phyloP scores from a whole-genome alignment of 257 asterid genomes.

The Solanum pinnatisectum region DNA sequence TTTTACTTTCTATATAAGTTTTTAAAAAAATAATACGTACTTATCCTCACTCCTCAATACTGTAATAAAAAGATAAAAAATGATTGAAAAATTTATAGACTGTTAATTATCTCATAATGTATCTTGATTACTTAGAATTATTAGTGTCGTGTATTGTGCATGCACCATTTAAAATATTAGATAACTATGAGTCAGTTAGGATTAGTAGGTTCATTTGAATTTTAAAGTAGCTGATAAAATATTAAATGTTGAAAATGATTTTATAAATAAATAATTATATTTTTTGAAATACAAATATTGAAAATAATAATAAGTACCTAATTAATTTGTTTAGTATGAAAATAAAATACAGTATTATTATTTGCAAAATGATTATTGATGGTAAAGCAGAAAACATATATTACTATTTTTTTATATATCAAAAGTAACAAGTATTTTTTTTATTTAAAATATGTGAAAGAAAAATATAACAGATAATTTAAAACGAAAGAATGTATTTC shows the following conservation, averaged over 20 bases:
- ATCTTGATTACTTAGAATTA: background rate
- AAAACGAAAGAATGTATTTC: too few relatives aligned
- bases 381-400: background rate
- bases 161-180: background rate
- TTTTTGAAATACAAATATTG: too few relatives aligned
- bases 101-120: background rate
- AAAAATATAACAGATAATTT: too few relatives aligned
- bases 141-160: background rate
- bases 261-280: background rate
- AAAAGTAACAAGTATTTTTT: too few relatives aligned
- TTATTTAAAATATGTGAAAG: too few relatives aligned
- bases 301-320: too few relatives aligned
- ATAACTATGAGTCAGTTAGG: background rate
- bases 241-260: background rate
- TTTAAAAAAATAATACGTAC: background rate
- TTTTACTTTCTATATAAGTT: background rate
- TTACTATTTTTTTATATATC: too few relatives aligned
- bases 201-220: background rate
- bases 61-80: background rate
- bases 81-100: background rate
- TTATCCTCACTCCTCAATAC: background rate
- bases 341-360: too few relatives aligned
- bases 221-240: background rate
- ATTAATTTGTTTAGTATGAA: too few relatives aligned
- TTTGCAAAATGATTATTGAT: too few relatives aligned